These are phyloP conservation scores for Salix arbutifolia DNA, from an alignment of 345 rosid genomes.

Conservation along the genomic window DNA sequence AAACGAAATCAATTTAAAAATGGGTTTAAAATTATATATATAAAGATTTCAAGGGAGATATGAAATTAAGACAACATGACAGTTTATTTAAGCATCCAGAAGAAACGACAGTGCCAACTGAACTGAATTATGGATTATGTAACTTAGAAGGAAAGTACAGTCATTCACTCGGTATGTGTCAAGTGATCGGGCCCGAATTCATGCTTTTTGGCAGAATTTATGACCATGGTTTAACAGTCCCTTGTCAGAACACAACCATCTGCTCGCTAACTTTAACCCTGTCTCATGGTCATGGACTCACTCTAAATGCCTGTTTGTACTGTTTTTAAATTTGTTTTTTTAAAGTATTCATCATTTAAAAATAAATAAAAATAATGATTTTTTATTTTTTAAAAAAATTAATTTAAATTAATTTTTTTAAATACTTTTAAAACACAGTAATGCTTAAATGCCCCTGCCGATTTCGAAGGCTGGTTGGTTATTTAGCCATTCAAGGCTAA, in stretches of 20 bases:
- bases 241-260: neutral
- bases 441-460: neutral
- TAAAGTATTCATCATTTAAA: accelerated
- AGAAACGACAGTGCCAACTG: neutral
- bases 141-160: neutral
- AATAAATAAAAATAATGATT: too few species aligned
- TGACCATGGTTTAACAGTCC: neutral
- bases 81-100: neutral
- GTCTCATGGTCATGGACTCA: neutral
- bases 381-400: too few species aligned
- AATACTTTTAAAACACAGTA: too few species aligned
- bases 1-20: too few species aligned
- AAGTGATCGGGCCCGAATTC: neutral
- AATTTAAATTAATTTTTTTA: too few species aligned
- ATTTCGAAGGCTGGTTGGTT: neutral
- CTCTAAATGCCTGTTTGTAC: neutral
- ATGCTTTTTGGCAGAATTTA: neutral
- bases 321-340: too few species aligned
- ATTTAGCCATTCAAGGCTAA: neutral
- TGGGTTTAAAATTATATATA: too few species aligned
- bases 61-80: neutral
- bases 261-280: too few species aligned
- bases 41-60: too few species aligned
- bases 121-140: neutral
- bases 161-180: neutral